phyloP scores from a whole-genome alignment of 2,329 filamentous ascomycete genomes.

The Rutstroemia sp. region DNA sequence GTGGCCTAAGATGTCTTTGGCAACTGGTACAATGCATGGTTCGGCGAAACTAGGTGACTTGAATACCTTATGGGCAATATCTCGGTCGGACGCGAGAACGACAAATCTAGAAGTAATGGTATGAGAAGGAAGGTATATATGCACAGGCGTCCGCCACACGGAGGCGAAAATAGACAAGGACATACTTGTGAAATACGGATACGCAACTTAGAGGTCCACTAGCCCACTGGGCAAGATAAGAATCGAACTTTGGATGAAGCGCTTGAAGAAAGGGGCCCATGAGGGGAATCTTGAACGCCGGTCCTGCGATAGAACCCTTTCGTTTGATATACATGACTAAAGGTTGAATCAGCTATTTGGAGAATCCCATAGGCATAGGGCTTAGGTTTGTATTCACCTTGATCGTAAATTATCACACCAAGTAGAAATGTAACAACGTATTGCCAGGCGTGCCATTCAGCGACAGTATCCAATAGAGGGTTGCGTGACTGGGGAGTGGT shows the following conservation, averaged over 20 bases:
- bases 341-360: background rate
- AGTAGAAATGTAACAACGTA: conserved; percentile 29
- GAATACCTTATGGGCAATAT: conserved; percentile 16
- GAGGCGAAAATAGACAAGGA: too few species aligned
- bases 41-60: conserved; percentile 69
- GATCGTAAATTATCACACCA: conserved; percentile 34
- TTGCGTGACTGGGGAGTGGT: too few species aligned
- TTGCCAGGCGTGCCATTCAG: conserved; percentile 22
- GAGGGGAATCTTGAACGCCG: conserved; percentile 56
- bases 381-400: conserved; percentile 25
- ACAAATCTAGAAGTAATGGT: too few species aligned
- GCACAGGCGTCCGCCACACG: too few species aligned
- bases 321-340: conserved; percentile 52
- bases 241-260: conserved; percentile 64
- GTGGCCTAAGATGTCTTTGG: conserved; percentile 64
- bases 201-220: conserved; percentile 75
- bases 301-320: conserved; percentile 57
- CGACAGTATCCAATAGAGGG: too few species aligned
- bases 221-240: conserved; percentile 70
- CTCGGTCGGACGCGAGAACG: too few species aligned
- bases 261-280: conserved; percentile 73
- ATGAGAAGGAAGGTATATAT: too few species aligned
- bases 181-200: conserved; percentile 42
- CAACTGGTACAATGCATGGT: conserved; percentile 71
- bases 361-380: too few species aligned